Conservation (phyloP, 2,329 filamentous ascomycete genomes). For the Cadophora luteo-olivacea region DNA sequence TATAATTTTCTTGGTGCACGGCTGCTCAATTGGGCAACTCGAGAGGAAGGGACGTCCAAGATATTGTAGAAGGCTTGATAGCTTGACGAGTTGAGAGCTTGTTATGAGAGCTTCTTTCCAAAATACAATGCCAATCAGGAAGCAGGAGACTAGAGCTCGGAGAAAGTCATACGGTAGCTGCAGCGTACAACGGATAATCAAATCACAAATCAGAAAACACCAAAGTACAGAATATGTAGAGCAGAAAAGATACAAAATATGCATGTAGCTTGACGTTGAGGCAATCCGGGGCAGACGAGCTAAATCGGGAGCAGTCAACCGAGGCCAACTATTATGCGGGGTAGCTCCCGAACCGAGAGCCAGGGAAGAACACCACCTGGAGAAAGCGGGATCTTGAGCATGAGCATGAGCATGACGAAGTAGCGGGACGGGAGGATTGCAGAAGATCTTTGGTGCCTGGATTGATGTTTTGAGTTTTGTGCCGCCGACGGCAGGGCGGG, state of each 20-base stretch:
- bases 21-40: background rate
- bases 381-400: no score
- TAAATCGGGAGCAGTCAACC: constrained; percentile 3
- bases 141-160: background rate
- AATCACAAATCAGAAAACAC: background rate
- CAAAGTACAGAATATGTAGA: no score
- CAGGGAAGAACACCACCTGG: background rate
- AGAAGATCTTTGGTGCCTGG: background rate
- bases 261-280: background rate
- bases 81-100: background rate
- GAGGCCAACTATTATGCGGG: constrained; percentile 7
- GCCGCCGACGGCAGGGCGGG: no score
- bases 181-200: background rate
- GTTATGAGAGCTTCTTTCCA: background rate
- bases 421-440: background rate
- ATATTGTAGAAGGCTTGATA: background rate
- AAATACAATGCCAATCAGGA: background rate
- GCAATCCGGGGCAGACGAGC: background rate
- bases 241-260: background rate
- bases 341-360: constrained; percentile 8
- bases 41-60: no score
- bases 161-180: background rate
- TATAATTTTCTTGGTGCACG: background rate
- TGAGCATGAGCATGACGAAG: background rate
- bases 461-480: background rate